A percentile compares a stretch with the other conserved stretches of the same genome.
Conservation (phyloP, 495 filamentous ascomycete species). For the Pseudotulostoma volvatum region DNA sequence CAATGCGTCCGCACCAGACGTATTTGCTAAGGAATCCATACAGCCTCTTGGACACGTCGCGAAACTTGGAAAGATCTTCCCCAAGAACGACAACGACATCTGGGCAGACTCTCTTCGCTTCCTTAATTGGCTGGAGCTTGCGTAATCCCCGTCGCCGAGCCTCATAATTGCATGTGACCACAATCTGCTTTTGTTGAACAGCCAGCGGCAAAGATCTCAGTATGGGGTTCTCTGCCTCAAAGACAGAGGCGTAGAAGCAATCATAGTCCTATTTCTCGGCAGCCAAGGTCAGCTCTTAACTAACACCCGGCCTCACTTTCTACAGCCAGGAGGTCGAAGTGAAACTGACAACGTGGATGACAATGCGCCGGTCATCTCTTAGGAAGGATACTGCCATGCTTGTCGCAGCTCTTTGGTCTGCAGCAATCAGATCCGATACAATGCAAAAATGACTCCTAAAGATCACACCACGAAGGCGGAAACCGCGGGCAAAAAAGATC, state of each 20-base stretch:
- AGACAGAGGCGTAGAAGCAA: constrained; percentile 86
- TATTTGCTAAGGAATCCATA: constrained; percentile 51
- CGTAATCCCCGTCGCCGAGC: constrained; percentile 58
- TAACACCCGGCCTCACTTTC: constrained; percentile 4
- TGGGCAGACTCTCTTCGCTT: constrained; percentile 67
- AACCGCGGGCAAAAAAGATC: neutral
- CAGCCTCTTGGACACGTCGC: constrained; percentile 67
- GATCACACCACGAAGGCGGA: neutral
- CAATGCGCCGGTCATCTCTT: constrained; percentile 48
- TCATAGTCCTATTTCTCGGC: constrained; percentile 51
- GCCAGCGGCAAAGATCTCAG: constrained; percentile 58
- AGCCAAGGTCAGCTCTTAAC: constrained; percentile 1
- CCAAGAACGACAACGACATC: constrained; percentile 74
- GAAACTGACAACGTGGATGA: constrained; percentile 70
- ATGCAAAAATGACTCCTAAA: neutral
- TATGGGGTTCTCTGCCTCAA: constrained; percentile 61
- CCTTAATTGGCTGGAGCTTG: constrained; percentile 69
- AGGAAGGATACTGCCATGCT: constrained; percentile 3
- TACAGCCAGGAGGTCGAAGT: too few relatives aligned
- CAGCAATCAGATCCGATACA: neutral
- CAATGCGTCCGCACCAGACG: constrained; percentile 58
- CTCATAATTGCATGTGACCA: constrained; percentile 91
- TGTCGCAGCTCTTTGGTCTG: too few relatives aligned
- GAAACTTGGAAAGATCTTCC: constrained; percentile 73
- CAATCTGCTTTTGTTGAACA: constrained; percentile 74